A percentile compares a stretch with the other conserved stretches of the same genome.
phyloP scores from a whole-genome alignment of 2,329 filamentous ascomycete genomes.

The Penicillium sp. region DNA sequence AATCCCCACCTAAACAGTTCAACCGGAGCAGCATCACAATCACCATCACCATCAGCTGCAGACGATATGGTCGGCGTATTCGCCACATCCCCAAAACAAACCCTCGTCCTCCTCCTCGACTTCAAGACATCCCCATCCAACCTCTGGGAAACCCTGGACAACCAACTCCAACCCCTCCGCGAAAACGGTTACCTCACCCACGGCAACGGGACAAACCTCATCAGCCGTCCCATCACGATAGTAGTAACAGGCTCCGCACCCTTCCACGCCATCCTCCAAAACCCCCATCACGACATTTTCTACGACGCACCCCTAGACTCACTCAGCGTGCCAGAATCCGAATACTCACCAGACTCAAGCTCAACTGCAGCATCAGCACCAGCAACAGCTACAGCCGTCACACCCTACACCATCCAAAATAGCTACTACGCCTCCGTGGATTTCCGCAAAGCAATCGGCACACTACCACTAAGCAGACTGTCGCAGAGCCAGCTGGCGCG shows the following conservation, averaged over 20 bases:
- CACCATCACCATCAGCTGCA: no score
- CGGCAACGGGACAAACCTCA: no score
- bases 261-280: constrained; percentile 42
- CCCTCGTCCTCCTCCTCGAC: constrained; percentile 69
- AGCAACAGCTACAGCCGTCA: no score
- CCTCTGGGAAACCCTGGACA: constrained; percentile 32
- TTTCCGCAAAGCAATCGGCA: constrained; percentile 60
- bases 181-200: constrained; percentile 49
- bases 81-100: constrained; percentile 55
- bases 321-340: no score
- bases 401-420: constrained; percentile 48
- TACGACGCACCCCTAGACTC: constrained; percentile 52
- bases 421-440: constrained; percentile 69
- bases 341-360: no score
- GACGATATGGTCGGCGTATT: no score
- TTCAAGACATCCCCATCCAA: constrained; percentile 62
- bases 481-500: constrained; percentile 49
- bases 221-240: constrained; percentile 50
- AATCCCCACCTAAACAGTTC: constrained; percentile 39
- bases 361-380: no score
- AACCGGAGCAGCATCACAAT: no score
- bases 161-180: constrained; percentile 48
- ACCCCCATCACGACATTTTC: constrained; percentile 53
- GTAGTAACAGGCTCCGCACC: constrained; percentile 55
- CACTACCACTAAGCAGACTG: constrained; percentile 53